Evolutionary conservation across 2,329 filamentous ascomycete species (phyloP).

Genomic region (Akanthomyces muscarius): DNA sequence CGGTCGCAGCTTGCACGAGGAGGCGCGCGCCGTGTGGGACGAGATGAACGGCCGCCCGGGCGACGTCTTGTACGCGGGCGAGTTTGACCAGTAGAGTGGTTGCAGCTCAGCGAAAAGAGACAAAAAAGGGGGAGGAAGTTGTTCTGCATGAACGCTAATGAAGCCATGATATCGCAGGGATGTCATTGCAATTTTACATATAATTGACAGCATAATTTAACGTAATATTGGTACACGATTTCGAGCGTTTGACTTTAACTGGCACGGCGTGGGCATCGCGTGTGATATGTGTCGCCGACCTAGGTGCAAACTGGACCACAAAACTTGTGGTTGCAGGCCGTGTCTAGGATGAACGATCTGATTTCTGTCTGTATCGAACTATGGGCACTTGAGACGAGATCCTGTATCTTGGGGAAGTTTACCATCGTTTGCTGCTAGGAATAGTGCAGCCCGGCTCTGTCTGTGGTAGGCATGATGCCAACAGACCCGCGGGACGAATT

Average conservation of each 20-base stretch:
- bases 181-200: not conserved
- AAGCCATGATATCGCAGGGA: not conserved
- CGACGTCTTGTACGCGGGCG: conserved; percentile 44
- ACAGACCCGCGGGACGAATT: too few species aligned
- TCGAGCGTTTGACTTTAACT: too few species aligned
- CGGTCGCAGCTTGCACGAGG: conserved; percentile 30
- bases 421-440: too few species aligned
- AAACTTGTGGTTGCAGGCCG: too few species aligned
- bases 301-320: too few species aligned
- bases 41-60: conserved; percentile 39
- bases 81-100: conserved; percentile 29
- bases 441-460: too few species aligned
- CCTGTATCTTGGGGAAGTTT: too few species aligned
- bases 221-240: not conserved
- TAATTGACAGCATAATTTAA: not conserved
- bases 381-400: too few species aligned
- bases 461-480: too few species aligned
- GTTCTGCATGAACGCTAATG: not conserved
- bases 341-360: too few species aligned
- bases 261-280: not conserved
- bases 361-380: too few species aligned
- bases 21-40: conserved; percentile 42
- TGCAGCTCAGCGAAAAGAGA: conserved; percentile 27
- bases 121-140: not conserved
- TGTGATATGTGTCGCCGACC: too few species aligned